A percentile compares a stretch with the other conserved stretches of the same genome.
Evolutionary conservation across 2,329 filamentous ascomycete genomes (phyloP).

Genomic region (Trichoderma hamatum): DNA sequence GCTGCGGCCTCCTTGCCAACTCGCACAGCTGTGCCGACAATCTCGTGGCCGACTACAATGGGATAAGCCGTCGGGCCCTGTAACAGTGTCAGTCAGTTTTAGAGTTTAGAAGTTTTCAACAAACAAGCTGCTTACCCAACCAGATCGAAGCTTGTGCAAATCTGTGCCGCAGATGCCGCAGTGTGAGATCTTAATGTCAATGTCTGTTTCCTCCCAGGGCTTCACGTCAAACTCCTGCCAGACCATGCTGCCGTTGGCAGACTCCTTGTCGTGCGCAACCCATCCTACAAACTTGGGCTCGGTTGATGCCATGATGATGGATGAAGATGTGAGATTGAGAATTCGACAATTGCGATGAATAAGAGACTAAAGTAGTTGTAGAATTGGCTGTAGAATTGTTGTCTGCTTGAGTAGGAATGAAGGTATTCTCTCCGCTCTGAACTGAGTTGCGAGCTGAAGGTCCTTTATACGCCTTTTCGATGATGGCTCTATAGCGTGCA

Average conservation of each 20-base stretch:
- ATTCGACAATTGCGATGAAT: not conserved
- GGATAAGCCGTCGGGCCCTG: constrained; percentile 39
- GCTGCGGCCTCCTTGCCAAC: constrained; percentile 48
- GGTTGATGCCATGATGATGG: constrained; percentile 1
- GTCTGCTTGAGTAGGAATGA: not conserved
- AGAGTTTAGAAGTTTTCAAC: not conserved
- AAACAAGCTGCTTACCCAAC: constrained; percentile 10
- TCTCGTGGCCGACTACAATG: constrained; percentile 67
- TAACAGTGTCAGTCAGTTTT: not conserved
- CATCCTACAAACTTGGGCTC: constrained; percentile 20
- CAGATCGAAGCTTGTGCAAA: constrained; percentile 21
- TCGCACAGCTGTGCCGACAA: constrained; percentile 60
- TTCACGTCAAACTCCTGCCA: constrained; percentile 11
- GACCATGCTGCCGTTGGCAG: constrained; percentile 19
- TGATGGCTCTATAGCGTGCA: not conserved
- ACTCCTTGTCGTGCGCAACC: not conserved
- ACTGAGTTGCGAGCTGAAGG: not conserved
- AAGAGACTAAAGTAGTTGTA: not conserved
- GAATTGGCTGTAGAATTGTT: not conserved
- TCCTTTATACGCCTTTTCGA: not conserved
- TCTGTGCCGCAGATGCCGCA: constrained; percentile 20
- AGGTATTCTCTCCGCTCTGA: not conserved
- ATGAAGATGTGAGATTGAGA: not conserved
- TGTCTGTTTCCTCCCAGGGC: constrained; percentile 23
- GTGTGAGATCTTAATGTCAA: constrained; percentile 23